These are phyloP conservation scores for Hylodesmum podocarpum DNA, from an alignment of 306 rosid species.

Conservation along the genomic window DNA sequence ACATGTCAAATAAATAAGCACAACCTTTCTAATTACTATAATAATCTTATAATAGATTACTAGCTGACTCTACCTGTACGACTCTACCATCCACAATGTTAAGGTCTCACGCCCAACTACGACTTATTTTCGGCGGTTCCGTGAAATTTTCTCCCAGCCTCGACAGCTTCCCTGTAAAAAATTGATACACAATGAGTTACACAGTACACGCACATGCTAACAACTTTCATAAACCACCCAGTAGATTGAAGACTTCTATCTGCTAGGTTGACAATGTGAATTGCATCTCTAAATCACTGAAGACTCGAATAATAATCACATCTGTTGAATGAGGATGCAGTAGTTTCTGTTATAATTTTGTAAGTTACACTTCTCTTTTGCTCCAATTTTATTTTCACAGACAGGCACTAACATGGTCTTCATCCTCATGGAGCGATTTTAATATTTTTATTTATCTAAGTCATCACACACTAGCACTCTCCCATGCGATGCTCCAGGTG, in stretches of 20 bases:
- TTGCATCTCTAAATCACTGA: background rate
- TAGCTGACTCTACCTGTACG: conserved; percentile 1
- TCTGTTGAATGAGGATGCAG: background rate
- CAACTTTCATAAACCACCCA: background rate
- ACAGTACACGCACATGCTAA: background rate
- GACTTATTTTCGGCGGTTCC: conserved; percentile 47
- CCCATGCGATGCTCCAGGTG: background rate
- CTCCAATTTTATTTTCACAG: background rate
- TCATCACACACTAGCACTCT: background rate
- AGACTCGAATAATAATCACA: background rate
- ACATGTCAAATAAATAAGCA: background rate
- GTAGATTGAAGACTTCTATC: background rate
- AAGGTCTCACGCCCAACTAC: conserved; percentile 29
- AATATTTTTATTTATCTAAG: background rate
- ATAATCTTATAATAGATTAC: background rate
- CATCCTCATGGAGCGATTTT: background rate
- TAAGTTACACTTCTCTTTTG: background rate
- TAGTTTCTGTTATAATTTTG: background rate
- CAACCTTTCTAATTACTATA: background rate
- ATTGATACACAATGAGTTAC: conserved; percentile 14
- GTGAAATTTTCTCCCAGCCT: conserved; percentile 86
- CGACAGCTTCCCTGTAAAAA: conserved; percentile 88
- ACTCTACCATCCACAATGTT: conserved; percentile 2
- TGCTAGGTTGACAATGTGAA: background rate
- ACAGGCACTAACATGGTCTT: background rate